Percentiles rank a stretch among this genome's conserved stretches.
phyloP scores from a whole-genome alignment of 352 stramenopile genomes.

The Globisporangium canariense region DNA sequence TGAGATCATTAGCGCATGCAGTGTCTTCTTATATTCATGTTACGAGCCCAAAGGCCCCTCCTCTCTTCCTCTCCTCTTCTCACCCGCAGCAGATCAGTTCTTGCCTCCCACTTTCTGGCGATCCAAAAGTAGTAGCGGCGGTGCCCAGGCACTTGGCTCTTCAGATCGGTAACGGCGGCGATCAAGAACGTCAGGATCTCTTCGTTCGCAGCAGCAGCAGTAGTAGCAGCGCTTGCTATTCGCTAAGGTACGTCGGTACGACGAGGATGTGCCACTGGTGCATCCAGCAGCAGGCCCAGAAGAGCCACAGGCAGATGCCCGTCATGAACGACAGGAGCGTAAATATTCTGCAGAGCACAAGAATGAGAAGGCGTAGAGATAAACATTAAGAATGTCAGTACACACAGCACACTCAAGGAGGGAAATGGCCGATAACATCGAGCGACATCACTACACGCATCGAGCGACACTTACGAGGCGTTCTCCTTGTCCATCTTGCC shows the following conservation, averaged over 20 bases:
- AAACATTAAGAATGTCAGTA: background rate
- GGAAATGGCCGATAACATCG: conserved; percentile 7
- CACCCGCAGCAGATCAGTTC: background rate
- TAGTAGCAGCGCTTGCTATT: conserved; percentile 35
- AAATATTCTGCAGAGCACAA: conserved; percentile 56
- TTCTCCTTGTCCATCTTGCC: conserved; percentile 85
- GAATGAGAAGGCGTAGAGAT: background rate
- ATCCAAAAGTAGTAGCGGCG: background rate
- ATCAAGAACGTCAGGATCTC: background rate
- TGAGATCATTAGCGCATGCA: background rate
- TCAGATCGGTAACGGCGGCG: background rate
- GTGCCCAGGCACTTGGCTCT: background rate
- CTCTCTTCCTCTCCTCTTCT: background rate
- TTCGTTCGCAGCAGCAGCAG: background rate
- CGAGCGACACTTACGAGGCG: conserved; percentile 56
- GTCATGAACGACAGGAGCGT: conserved; percentile 79
- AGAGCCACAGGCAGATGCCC: conserved; percentile 86
- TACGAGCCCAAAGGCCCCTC: background rate
- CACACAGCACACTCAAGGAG: background rate
- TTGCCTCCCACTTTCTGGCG: background rate
- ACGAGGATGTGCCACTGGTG: conserved; percentile 89
- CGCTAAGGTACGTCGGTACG: conserved; percentile 68
- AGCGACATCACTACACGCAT: background rate
- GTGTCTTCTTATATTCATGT: conserved; percentile 8
- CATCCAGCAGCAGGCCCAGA: conserved; percentile 89